Percentiles rank a stretch among this genome's conserved stretches.
These are phyloP conservation scores for Penicillium antarcticum DNA, from an alignment of 495 filamentous ascomycete genomes.

Conservation along the genomic window DNA sequence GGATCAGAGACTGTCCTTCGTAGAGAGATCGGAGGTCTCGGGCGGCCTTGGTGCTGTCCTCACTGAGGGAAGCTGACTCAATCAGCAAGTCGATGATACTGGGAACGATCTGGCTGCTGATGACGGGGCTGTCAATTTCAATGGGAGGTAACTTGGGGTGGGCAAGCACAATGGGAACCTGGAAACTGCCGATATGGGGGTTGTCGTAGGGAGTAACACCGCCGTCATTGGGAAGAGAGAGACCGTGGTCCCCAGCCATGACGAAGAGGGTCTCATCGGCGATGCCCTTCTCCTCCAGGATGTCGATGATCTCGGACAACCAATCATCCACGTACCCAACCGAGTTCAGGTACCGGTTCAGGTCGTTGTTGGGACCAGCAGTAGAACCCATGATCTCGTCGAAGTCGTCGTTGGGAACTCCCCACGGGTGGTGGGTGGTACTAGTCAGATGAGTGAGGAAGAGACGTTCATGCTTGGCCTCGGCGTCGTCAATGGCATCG, in stretches of 20 bases:
- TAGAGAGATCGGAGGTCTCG: conserved; percentile 39
- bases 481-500: conserved; percentile 44
- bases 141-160: conserved; percentile 45
- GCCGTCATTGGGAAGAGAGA: conserved; percentile 43
- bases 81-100: conserved; percentile 49
- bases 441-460: conserved; percentile 50
- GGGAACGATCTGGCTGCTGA: conserved; percentile 45
- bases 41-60: conserved; percentile 27
- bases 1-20: conserved; percentile 50
- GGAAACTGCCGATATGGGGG: conserved; percentile 47
- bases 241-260: conserved; percentile 44
- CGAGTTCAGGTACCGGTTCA: conserved; percentile 43
- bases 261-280: conserved; percentile 43
- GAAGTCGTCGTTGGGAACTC: conserved; percentile 29
- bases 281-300: conserved; percentile 40
- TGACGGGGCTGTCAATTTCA: conserved; percentile 40
- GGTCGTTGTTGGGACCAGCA: conserved; percentile 22
- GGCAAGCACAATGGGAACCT: conserved; percentile 48
- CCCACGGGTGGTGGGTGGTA: conserved; percentile 49
- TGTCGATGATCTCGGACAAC: conserved; percentile 31
- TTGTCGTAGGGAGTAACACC: conserved; percentile 48
- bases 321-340: conserved; percentile 39
- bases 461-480: conserved; percentile 38
- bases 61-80: conserved; percentile 38
- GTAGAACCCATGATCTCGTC: conserved; percentile 20